phyloP scores from a whole-genome alignment of 768 basidiomycete species.

The Butyriboletus loyo region DNA sequence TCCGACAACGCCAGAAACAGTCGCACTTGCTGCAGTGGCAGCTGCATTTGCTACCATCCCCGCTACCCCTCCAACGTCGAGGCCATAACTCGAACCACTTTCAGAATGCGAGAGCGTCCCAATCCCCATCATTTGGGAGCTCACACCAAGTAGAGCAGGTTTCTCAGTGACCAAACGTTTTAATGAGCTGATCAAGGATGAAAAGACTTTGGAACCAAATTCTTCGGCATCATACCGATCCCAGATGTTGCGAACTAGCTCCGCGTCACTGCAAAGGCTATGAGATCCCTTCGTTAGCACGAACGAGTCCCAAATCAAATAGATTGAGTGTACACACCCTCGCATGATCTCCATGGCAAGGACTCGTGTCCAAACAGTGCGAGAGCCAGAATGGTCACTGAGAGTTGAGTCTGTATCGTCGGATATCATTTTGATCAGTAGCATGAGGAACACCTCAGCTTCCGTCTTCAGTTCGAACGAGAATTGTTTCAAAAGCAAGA shows the following conservation, averaged over 20 bases:
- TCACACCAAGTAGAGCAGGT: constrained; percentile 77
- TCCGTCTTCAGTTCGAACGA: constrained; percentile 76
- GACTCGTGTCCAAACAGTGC: constrained; percentile 85
- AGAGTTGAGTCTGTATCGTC: constrained; percentile 43
- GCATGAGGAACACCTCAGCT: constrained; percentile 80
- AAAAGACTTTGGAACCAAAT: constrained; percentile 68
- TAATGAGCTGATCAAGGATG: constrained; percentile 74
- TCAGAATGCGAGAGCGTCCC: constrained; percentile 48
- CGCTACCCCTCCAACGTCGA: constrained; percentile 67
- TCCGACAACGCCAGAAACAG: constrained; percentile 79
- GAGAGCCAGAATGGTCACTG: constrained; percentile 29
- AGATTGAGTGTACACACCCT: constrained; percentile 46
- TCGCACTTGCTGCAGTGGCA: constrained; percentile 77
- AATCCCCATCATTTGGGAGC: constrained; percentile 77
- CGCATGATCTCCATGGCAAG: constrained; percentile 91
- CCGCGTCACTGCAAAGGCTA: constrained; percentile 76
- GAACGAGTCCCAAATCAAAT: neutral
- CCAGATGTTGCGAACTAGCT: constrained; percentile 78
- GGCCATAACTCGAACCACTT: constrained; percentile 40
- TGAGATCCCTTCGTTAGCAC: constrained; percentile 1
- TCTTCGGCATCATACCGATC: constrained; percentile 66
- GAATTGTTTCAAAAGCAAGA: constrained; percentile 90
- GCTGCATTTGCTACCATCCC: constrained; percentile 83
- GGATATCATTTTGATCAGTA: constrained; percentile 62
- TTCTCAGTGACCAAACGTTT: constrained; percentile 88